phyloP scores from a whole-genome alignment of 768 basidiomycete genomes.

The Boletus barrowsii region DNA sequence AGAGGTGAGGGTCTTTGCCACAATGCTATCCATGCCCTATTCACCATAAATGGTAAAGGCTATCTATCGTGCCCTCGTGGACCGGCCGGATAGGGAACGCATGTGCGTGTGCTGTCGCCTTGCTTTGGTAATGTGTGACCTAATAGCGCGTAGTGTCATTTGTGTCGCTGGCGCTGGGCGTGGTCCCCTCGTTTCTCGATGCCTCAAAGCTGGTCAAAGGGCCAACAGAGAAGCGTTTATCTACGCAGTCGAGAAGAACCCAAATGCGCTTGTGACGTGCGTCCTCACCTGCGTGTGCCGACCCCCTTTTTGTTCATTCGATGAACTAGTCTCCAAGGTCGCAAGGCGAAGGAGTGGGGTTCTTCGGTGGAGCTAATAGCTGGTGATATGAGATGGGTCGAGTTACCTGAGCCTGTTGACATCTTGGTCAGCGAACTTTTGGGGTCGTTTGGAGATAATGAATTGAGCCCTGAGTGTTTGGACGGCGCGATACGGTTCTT shows the following conservation, averaged over 20 bases:
- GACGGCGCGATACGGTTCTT: slow-evolving; percentile 94
- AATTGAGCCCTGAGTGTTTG: slow-evolving; percentile 95
- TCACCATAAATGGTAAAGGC: slow-evolving; percentile 47
- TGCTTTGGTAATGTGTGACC: slow-evolving; percentile 13
- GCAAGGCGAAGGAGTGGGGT: slow-evolving; percentile 81
- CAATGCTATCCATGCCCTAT: slow-evolving; percentile 8
- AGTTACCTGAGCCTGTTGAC: slow-evolving; percentile 84
- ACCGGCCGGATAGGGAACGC: slow-evolving; percentile 56
- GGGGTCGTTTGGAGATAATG: slow-evolving; percentile 98
- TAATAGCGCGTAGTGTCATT: slow-evolving; percentile 54
- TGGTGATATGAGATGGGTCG: slow-evolving; percentile 89
- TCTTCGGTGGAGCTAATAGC: slow-evolving; percentile 76
- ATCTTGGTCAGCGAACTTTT: slow-evolving; percentile 94
- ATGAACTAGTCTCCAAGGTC: slow-evolving; percentile 69
- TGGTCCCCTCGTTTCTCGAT: slow-evolving; percentile 87
- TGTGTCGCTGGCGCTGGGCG: slow-evolving; percentile 95
- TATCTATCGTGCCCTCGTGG: slow-evolving; percentile 73
- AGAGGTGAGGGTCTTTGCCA: slow-evolving; percentile 50
- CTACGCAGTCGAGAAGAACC: slow-evolving; percentile 95
- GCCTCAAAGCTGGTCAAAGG: slow-evolving; percentile 71
- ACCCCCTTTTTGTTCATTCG: slow-evolving; percentile 15
- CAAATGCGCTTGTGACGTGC: slow-evolving; percentile 92
- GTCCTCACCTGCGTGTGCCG: slow-evolving; percentile 32
- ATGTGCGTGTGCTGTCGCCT: slow-evolving; percentile 50
- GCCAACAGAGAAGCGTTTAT: slow-evolving; percentile 60